Base-by-base conservation (phyloP, 495 filamentous ascomycete genomes). In the Umbilicaria muhlenbergii region DNA sequence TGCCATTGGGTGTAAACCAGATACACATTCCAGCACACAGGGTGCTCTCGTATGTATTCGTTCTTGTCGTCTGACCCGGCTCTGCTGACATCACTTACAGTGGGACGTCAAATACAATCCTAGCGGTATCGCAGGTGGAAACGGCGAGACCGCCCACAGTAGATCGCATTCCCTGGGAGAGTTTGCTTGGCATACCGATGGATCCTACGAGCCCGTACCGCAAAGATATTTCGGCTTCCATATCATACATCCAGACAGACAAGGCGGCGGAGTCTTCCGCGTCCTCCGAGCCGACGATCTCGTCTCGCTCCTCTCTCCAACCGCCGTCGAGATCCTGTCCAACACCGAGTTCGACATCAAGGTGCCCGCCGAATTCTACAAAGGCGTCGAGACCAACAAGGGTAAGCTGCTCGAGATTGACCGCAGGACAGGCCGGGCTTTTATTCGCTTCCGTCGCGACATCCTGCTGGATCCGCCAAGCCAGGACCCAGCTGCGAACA, bases 151-250 rank as follows among this genome's bases (percentile, higher is more conserved):
- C 24, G 24, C 24, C 24, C 24, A 28, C 24, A 28, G 24, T 10
- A 10, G 5, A 28, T 28, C 24, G 2, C 24, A 28, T 28, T 28
- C 24, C 4, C 3, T 28, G 24, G 24, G 24, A 28, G 39, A 44
- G 10, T 65, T 69, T 38, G 48, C 53, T n/a, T 67, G 66, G 66
- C 65, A 68, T 44, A 63, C 62, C 17, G 64, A 67, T 39, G 61
- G 62, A 32, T 62, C 63, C 33, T 68, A 62, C 36, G 65, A 67
- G 34, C 28, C 39, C 0, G 6, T 16, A 4, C 62, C 62, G 3
- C 62, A 62, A 5, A 48, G 48, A 32, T 68, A 50, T 39, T 65
- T 68, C 51, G 62, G 52, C 0, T 56, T 68, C 3, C 62, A 68
- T 32, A 52, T 67, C 10, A 39, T 68, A 7, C 61, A 55, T 11